phyloP scores from a whole-genome alignment of 371 early-diverging fungal genomes.

The Batrachochytrium dendrobatidis region DNA sequence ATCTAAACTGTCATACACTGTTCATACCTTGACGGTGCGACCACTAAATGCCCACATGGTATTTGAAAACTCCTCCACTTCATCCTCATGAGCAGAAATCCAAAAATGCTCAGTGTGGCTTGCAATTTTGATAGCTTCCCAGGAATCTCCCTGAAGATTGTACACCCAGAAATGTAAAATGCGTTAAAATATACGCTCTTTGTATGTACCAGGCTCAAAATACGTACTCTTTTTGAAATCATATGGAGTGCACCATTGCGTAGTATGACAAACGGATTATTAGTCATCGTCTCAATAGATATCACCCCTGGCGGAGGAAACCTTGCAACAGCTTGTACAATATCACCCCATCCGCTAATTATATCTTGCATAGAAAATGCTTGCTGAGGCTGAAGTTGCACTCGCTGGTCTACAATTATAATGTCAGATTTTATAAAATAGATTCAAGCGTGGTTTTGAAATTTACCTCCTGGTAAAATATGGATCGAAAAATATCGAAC shows the following conservation, averaged over 20 bases:
- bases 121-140: conserved; percentile 51
- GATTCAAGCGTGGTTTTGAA: conserved; percentile 5
- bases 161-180: not conserved
- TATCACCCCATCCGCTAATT: not conserved
- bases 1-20: not conserved
- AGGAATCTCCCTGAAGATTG: conserved; percentile 22
- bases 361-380: conserved; percentile 16
- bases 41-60: conserved; percentile 74
- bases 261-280: conserved; percentile 23
- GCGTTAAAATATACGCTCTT: not conserved
- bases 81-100: conserved; percentile 43
- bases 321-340: conserved; percentile 8
- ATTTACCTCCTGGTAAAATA: conserved; percentile 3
- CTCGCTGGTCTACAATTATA: conserved; percentile 2
- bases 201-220: conserved; percentile 3
- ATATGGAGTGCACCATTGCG: conserved; percentile 26
- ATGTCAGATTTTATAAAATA: not conserved
- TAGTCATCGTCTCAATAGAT: conserved; percentile 9
- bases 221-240: not conserved
- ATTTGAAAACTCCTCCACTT: conserved; percentile 48
- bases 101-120: conserved; percentile 68
- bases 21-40: conserved; percentile 51
- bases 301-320: conserved; percentile 5
- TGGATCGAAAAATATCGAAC: conserved; percentile 37
- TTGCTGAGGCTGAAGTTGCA: not conserved